These are phyloP conservation scores for Hemileccinum impolitum DNA, from an alignment of 768 basidiomycete species.

Conservation along the genomic window DNA sequence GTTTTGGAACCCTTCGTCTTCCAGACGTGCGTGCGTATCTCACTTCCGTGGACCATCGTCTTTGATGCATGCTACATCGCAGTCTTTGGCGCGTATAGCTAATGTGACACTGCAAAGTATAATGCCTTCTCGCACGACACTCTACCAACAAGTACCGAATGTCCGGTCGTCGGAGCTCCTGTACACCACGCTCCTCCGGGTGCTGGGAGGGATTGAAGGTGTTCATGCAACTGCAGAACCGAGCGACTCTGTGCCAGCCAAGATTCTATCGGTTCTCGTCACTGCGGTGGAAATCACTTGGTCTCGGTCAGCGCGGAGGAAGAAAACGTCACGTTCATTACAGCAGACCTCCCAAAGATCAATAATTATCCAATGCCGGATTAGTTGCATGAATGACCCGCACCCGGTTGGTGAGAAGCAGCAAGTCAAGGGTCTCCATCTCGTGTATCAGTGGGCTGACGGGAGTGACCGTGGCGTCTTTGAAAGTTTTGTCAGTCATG, in stretches of 20 bases:
- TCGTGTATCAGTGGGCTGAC: constrained; percentile 57
- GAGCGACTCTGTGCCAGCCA: neutral
- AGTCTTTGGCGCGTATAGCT: constrained; percentile 37
- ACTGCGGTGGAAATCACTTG: constrained; percentile 48
- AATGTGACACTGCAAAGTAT: constrained; percentile 45
- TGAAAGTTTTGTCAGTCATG: constrained; percentile 67
- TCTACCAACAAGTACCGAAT: constrained; percentile 38
- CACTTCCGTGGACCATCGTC: neutral
- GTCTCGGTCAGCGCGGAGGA: constrained; percentile 64
- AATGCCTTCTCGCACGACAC: constrained; percentile 57
- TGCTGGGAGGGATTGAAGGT: constrained; percentile 36
- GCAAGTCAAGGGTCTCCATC: constrained; percentile 3
- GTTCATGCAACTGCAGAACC: constrained; percentile 11
- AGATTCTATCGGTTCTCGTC: constrained; percentile 24
- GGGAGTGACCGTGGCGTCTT: constrained; percentile 57
- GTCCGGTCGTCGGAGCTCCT: constrained; percentile 9
- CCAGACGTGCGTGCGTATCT: constrained; percentile 63
- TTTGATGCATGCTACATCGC: constrained; percentile 30
- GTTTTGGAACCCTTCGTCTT: constrained; percentile 56
- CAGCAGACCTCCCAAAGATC: neutral
- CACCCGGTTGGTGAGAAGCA: constrained; percentile 13
- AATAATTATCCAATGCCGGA: constrained; percentile 25
- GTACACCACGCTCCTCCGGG: constrained; percentile 19
- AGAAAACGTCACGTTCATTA: constrained; percentile 26
- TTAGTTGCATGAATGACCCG: constrained; percentile 16